Conservation (phyloP, 2,329 filamentous ascomycete genomes). For the Thielaviopsis punctulata region DNA sequence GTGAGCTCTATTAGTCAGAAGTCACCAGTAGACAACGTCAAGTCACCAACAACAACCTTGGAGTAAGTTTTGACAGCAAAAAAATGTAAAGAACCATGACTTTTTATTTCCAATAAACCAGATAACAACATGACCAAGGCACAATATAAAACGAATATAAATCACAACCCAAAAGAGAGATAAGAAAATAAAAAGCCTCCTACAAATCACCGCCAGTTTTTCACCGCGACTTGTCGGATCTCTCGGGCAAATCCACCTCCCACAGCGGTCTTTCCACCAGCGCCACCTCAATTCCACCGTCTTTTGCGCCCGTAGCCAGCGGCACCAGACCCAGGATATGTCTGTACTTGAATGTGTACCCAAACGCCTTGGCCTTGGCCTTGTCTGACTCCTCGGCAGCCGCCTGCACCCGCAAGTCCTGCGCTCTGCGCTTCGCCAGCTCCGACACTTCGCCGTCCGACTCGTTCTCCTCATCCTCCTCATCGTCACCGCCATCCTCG, state of each 20-base stretch:
- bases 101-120: not conserved
- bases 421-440: conserved; percentile 5
- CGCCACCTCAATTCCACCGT: conserved; percentile 53
- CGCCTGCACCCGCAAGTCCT: conserved; percentile 14
- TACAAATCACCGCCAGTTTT: not conserved
- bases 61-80: no score
- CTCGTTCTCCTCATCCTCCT: conserved; percentile 22
- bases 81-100: no score
- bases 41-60: no score
- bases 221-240: conserved; percentile 26
- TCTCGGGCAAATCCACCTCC: conserved; percentile 61
- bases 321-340: conserved; percentile 65
- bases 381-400: conserved; percentile 17
- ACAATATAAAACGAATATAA: not conserved
- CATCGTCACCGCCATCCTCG: conserved; percentile 19
- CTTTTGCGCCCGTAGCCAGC: conserved; percentile 21
- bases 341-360: conserved; percentile 84
- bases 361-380: conserved; percentile 29
- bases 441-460: not conserved
- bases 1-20: no score
- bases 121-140: not conserved
- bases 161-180: not conserved
- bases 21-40: no score
- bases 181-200: not conserved
- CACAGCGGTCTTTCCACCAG: conserved; percentile 74